Conservation (phyloP, 768 basidiomycete species). For the Boletellus sp. region DNA sequence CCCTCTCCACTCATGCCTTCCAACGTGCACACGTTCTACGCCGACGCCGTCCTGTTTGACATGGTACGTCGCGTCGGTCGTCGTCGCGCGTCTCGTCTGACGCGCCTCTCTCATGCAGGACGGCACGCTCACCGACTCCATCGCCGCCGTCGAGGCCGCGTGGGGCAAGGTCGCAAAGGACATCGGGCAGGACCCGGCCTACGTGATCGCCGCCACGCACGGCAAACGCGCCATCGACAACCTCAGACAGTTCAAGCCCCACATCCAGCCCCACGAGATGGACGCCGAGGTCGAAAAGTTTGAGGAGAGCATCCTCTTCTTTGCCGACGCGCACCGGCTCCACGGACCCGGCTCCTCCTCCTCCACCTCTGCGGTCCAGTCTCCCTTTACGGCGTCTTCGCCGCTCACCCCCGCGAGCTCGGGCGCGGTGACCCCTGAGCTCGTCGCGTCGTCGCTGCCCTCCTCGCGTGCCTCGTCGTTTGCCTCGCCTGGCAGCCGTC, state of each 20-base stretch:
- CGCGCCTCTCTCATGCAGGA: constrained; percentile 47
- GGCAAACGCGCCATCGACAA: constrained; percentile 78
- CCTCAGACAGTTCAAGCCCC: constrained; percentile 57
- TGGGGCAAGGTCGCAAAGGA: constrained; percentile 72
- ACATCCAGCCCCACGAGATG: constrained; percentile 53
- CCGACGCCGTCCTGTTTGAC: constrained; percentile 63
- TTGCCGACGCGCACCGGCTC: constrained; percentile 54
- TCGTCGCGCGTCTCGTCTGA: constrained; percentile 17
- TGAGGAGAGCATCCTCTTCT: constrained; percentile 62
- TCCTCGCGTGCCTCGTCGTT: constrained; percentile 45
- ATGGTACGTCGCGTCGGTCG: constrained; percentile 50
- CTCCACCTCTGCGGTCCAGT: constrained; percentile 18
- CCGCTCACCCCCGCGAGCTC: constrained; percentile 26
- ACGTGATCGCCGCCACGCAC: constrained; percentile 73
- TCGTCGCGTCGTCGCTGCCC: constrained; percentile 36
- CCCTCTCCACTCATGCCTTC: constrained; percentile 18
- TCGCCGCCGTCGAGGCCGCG: constrained; percentile 69
- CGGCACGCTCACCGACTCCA: constrained; percentile 72
- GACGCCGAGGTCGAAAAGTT: constrained; percentile 56
- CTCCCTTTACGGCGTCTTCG: constrained; percentile 14
- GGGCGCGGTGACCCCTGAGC: constrained; percentile 40
- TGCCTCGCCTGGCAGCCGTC: constrained; percentile 32
- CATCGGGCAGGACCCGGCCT: constrained; percentile 61
- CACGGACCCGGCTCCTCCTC: constrained; percentile 35
- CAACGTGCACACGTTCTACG: constrained; percentile 39